phyloP scores from a whole-genome alignment of 306 rosid genomes.

The Prunus mongolica region DNA sequence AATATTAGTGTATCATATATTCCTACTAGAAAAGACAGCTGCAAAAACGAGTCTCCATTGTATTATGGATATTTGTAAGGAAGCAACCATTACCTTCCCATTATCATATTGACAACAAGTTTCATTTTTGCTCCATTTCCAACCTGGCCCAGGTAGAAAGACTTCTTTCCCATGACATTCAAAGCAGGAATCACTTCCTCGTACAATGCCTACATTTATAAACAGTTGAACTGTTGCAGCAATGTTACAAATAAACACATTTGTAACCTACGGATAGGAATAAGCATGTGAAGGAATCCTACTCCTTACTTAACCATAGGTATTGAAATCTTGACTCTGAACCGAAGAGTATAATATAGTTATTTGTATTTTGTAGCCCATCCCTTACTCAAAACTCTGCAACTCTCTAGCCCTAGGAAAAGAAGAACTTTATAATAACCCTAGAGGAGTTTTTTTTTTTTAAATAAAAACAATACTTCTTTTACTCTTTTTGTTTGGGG shows the following conservation, averaged over 20 bases:
- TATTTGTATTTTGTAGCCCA: background rate
- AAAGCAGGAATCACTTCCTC: slow-evolving; percentile 66
- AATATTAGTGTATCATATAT: background rate
- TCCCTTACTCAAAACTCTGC: background rate
- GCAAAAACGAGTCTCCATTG: background rate
- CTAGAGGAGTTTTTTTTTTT: background rate
- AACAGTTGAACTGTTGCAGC: slow-evolving; percentile 14
- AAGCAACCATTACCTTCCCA: slow-evolving; percentile 72
- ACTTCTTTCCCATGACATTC: slow-evolving; percentile 70
- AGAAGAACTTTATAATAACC: background rate
- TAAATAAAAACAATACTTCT: background rate
- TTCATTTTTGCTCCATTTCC: slow-evolving; percentile 98
- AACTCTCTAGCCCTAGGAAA: background rate
- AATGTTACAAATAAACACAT: background rate
- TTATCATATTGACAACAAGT: slow-evolving; percentile 93
- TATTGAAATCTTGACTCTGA: background rate
- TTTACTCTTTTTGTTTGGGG: background rate
- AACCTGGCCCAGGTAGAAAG: slow-evolving; percentile 83
- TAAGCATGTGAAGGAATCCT: background rate
- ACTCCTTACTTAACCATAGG: background rate
- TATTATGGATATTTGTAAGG: slow-evolving; percentile 3
- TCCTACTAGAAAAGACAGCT: background rate
- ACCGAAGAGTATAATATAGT: background rate
- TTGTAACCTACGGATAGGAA: background rate
- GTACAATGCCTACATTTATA: slow-evolving; percentile 50